phyloP scores from a whole-genome alignment of 108 stramenopile species.

The Skeletonema grethae region DNA sequence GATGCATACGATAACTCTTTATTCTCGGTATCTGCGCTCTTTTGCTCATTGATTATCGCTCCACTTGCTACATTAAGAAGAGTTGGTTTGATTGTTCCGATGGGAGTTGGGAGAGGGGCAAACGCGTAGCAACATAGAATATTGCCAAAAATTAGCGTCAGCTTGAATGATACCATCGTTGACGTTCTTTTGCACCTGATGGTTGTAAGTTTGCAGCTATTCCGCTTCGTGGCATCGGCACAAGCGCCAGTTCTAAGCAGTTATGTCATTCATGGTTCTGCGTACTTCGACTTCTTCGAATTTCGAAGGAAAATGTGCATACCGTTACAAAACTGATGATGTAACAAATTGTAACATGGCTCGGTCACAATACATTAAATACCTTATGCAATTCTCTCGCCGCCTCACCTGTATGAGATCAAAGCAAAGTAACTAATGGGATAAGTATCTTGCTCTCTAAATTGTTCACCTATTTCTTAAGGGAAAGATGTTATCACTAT shows the following conservation, averaged over 20 bases:
- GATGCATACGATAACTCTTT: constrained; percentile 35
- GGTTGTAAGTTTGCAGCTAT: not conserved
- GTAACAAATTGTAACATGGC: too few relatives aligned
- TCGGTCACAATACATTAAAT: too few relatives aligned
- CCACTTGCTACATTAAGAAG: not conserved
- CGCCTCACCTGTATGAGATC: too few relatives aligned
- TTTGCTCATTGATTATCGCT: too few relatives aligned
- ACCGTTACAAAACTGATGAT: too few relatives aligned
- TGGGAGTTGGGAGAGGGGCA: not conserved
- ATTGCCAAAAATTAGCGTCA: not conserved
- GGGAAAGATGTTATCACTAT: too few relatives aligned
- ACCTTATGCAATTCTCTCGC: too few relatives aligned
- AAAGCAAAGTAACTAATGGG: too few relatives aligned
- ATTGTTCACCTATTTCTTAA: too few relatives aligned
- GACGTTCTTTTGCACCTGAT: not conserved
- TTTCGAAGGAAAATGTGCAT: too few relatives aligned
- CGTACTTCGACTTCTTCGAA: too few relatives aligned
- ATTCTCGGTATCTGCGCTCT: not conserved
- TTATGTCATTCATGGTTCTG: not conserved
- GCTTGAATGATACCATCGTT: not conserved
- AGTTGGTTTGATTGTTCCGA: not conserved
- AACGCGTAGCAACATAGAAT: not conserved
- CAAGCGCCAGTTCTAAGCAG: not conserved
- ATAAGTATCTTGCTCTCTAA: too few relatives aligned
- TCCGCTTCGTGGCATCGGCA: not conserved